Conservation (phyloP, 2,329 filamentous ascomycete species). For the Claviceps spartinae region DNA sequence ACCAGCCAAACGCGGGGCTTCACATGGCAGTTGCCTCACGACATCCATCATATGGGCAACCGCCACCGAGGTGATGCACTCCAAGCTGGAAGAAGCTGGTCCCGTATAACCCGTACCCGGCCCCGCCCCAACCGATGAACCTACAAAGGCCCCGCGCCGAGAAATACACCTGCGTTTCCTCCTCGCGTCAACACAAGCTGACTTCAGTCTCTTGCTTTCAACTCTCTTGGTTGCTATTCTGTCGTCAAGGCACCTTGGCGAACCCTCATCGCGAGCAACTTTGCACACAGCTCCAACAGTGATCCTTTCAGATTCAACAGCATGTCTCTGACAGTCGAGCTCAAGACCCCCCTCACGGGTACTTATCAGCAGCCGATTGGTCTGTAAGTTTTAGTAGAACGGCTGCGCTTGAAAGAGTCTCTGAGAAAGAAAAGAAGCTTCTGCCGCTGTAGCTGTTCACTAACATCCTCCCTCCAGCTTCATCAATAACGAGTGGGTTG, state of each 20-base stretch:
- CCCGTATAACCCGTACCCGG: no score
- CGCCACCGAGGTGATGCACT: neutral
- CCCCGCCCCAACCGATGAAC: no score
- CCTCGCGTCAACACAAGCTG: no score
- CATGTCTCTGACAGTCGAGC: conserved; percentile 41
- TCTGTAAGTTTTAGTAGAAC: conserved; percentile 34
- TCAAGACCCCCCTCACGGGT: conserved; percentile 56
- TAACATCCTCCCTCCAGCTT: conserved; percentile 36
- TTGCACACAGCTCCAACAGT: neutral
- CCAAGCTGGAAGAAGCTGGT: neutral
- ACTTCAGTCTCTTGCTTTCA: no score
- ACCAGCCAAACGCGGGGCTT: no score
- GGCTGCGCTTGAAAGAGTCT: neutral
- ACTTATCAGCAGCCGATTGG: conserved; percentile 45
- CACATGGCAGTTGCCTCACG: neutral
- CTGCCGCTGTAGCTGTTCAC: neutral
- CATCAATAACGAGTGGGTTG: conserved; percentile 86
- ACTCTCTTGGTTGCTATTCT: no score
- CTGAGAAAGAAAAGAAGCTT: neutral
- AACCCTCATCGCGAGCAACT: neutral
- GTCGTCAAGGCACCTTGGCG: no score
- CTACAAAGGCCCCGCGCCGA: no score
- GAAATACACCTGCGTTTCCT: no score
- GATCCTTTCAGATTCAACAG: conserved; percentile 7
- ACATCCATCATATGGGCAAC: neutral